phyloP scores from a whole-genome alignment of 2,329 filamentous ascomycete species.

The Thermothelomyces thermophilus region DNA sequence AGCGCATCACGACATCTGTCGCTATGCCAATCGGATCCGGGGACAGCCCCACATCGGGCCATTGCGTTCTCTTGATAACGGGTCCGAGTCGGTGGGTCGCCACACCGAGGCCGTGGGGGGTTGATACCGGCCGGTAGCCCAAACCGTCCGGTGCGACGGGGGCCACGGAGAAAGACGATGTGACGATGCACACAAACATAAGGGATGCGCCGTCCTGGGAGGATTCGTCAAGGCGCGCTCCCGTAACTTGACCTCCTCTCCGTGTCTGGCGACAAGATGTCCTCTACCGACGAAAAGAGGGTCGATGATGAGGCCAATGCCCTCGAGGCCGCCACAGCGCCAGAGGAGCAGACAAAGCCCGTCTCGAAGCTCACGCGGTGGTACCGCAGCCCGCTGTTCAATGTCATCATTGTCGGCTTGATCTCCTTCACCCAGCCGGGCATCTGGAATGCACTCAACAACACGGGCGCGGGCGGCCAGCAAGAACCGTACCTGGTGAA shows the following conservation, averaged over 20 bases:
- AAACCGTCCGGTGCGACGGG: background rate
- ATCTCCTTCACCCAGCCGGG: slow-evolving; percentile 41
- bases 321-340: background rate
- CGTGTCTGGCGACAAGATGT: no score
- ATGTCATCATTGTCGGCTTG: slow-evolving; percentile 39
- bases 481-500: slow-evolving; percentile 35
- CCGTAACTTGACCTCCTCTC: no score
- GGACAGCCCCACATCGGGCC: slow-evolving; percentile 1
- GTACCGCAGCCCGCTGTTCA: slow-evolving; percentile 42
- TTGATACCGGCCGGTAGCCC: background rate
- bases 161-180: no score
- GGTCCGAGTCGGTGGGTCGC: background rate
- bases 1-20: slow-evolving; percentile 14
- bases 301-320: slow-evolving; percentile 3
- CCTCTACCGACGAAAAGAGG: slow-evolving; percentile 4
- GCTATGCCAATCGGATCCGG: background rate
- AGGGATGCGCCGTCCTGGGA: no score
- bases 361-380: slow-evolving; percentile 29
- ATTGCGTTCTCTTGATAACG: background rate
- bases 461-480: slow-evolving; percentile 33
- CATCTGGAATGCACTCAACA: slow-evolving; percentile 42
- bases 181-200: background rate
- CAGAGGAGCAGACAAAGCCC: slow-evolving; percentile 19
- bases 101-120: background rate
- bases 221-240: no score